Evolutionary conservation across 768 basidiomycete genomes (phyloP), one percentile per base, ranked within the genome.

Genomic region (Boletus sensibilis): DNA sequence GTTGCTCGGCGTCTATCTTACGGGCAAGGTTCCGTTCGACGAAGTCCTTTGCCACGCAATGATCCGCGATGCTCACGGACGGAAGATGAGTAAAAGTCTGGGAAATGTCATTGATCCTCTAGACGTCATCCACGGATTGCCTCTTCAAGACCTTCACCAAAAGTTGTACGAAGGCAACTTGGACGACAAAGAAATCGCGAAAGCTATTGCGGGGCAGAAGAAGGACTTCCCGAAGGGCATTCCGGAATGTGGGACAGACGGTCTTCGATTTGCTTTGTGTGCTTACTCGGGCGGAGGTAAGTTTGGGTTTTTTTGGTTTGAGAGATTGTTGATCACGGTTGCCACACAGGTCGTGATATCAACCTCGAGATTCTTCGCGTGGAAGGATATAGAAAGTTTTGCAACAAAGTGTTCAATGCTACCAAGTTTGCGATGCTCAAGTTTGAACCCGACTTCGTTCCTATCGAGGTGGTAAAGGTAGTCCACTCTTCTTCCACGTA

Each of bases 351-450:
- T 29, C 90, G 95, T 43, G 96, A 98, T 73, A 96, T 99, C 77
- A 97, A 98, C 71, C 78, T 99, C 58, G 94, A 98, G 69, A 94
- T 99, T 63, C 74, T 93, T 59, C 87, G 94, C 50, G 94, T 98
- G 33, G 95, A 98, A 74, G 97, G 95, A 2, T 98, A 98, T 74
- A 86, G 97, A 73, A 98, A 98, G 74, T 99, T 99, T 79, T 98
- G 97, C 78, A 99, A 99, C 78, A 98, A 98, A 79, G 86, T 98
- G 27, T 98, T 96, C 82, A 99, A 99, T 68, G 97, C 97, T 1
- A 98, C 94, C 46, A 95, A 95, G 74, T 98, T 99, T 65, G 96
- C 95, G n/a, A 94, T 98, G 90, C 84, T 98, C 72, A 96, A 96
- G 76, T 79, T 99, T 33, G 94, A 94, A 54, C 85, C 85, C 39